Conservation (phyloP, 257 asterid genomes). For the Sherardia arvensis region DNA sequence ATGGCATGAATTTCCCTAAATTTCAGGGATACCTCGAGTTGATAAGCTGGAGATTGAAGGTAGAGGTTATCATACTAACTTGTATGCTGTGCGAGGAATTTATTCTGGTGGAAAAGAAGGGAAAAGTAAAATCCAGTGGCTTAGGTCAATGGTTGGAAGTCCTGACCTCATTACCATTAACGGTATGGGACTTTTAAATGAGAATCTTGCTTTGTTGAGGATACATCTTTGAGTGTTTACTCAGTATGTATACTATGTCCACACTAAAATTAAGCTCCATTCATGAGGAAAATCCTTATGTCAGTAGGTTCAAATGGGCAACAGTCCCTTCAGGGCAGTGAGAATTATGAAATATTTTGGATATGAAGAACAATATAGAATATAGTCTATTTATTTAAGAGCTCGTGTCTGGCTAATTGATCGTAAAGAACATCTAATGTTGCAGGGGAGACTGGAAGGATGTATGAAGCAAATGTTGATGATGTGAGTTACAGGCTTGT, state of each 20-base stretch:
- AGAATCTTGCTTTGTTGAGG: not conserved
- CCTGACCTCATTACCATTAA: conserved; percentile 96
- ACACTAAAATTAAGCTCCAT: not conserved
- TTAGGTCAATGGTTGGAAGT: conserved; percentile 96
- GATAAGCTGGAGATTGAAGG: conserved; percentile 97
- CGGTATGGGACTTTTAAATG: conserved; percentile 31
- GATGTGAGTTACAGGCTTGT: conserved; percentile 95
- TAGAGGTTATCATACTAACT: conserved; percentile 93
- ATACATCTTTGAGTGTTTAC: no score
- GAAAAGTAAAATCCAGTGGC: conserved; percentile 96
- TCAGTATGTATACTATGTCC: not conserved
- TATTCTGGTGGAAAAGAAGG: conserved; percentile 97
- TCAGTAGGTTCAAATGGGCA: not conserved
- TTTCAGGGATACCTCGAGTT: conserved; percentile 76
- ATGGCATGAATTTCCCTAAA: not conserved
- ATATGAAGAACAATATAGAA: not conserved
- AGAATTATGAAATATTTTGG: not conserved
- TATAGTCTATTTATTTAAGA: not conserved
- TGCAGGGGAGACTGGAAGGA: conserved; percentile 97
- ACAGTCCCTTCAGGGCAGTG: not conserved
- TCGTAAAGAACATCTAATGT: not conserved
- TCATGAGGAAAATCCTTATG: not conserved
- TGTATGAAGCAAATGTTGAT: conserved; percentile 98
- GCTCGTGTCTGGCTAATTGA: not conserved
- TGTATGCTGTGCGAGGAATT: conserved; percentile 77